Evolutionary conservation across 257 asterid species (phyloP).

Genomic region (Fraxinus excelsior): DNA sequence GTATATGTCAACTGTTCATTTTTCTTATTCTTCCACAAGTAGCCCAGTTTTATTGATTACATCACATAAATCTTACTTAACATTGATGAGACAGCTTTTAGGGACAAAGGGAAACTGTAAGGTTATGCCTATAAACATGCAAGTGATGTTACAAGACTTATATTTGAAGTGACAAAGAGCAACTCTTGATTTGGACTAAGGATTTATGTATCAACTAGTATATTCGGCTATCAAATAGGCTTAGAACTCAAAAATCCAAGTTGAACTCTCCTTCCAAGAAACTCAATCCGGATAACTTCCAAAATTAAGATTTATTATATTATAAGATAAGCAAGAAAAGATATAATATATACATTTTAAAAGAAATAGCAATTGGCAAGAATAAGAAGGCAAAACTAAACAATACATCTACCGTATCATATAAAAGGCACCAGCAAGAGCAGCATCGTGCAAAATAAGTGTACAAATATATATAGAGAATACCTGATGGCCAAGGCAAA

Average conservation of each 20-base stretch:
- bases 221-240: background rate
- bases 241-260: background rate
- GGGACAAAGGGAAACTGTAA: background rate
- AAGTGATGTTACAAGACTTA: background rate
- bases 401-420: background rate
- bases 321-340: background rate
- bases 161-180: background rate
- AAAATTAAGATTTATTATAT: background rate
- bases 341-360: background rate
- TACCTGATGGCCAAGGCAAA: conserved; percentile 99
- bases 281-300: background rate
- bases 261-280: background rate
- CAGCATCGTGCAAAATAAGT: background rate
- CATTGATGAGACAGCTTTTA: background rate
- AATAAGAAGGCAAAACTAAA: background rate
- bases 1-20: background rate
- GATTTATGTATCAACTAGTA: background rate
- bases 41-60: background rate
- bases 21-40: background rate
- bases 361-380: background rate
- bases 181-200: background rate
- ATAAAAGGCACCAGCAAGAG: background rate
- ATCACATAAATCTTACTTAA: background rate
- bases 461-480: background rate
- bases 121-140: background rate